Percentiles rank a stretch among this genome's conserved stretches.
Conservation (phyloP, 108 stramenopile genomes). For the Pinguiococcus pyrenoidosus region DNA sequence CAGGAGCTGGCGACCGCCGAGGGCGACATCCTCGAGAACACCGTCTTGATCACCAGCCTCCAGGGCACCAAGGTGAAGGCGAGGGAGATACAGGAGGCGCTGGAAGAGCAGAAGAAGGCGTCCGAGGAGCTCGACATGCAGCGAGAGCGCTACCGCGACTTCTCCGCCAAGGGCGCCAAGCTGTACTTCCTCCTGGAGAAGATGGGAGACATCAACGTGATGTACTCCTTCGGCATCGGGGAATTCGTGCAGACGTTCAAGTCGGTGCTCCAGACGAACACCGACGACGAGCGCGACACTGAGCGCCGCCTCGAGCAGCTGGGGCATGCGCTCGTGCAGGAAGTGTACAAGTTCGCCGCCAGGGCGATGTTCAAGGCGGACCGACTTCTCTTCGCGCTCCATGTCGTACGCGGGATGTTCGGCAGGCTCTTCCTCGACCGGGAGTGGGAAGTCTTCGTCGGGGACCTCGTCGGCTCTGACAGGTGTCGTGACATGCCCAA, state of each 20-base stretch:
- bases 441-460: conserved; percentile 49
- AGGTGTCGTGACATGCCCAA: conserved; percentile 19
- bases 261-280: conserved; percentile 22
- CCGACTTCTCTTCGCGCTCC: conserved; percentile 44
- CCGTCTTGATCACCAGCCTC: conserved; percentile 37
- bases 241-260: conserved; percentile 36
- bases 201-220: conserved; percentile 22
- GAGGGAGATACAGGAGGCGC: conserved; percentile 29
- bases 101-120: conserved; percentile 35
- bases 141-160: conserved; percentile 36
- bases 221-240: conserved; percentile 50
- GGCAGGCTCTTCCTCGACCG: conserved; percentile 24
- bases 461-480: conserved; percentile 15
- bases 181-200: conserved; percentile 40
- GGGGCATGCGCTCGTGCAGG: neutral
- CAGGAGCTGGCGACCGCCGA: conserved; percentile 44
- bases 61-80: conserved; percentile 42
- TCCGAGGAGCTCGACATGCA: conserved; percentile 39
- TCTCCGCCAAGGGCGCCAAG: conserved; percentile 33
- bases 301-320: neutral
- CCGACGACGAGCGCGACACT: neutral
- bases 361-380: conserved; percentile 43
- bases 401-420: conserved; percentile 42
- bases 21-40: conserved; percentile 48
- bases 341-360: conserved; percentile 29